Conservation (phyloP, 106 monocot species). For the Xerophyta viscosa region DNA sequence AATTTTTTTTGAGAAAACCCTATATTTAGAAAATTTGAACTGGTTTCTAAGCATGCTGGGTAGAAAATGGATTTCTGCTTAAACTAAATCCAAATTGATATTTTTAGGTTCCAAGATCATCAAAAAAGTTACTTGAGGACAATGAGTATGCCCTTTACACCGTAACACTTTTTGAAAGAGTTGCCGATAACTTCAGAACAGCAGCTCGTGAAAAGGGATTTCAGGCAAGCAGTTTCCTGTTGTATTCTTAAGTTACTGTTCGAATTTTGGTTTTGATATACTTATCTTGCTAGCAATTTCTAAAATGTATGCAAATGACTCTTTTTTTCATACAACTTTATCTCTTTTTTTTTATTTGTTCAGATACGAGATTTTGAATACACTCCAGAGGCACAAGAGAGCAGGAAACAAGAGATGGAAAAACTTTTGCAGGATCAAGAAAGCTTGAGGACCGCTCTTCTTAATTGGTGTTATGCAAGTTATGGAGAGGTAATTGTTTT, state of each 20-base stretch:
- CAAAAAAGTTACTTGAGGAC: constrained; percentile 86
- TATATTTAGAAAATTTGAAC: too few species aligned
- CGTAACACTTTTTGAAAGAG: constrained; percentile 70
- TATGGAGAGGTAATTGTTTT: constrained; percentile 71
- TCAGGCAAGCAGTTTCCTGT: constrained; percentile 58
- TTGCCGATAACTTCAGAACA: constrained; percentile 77
- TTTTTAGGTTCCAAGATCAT: constrained; percentile 83
- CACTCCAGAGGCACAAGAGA: constrained; percentile 78
- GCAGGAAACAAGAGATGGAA: constrained; percentile 68
- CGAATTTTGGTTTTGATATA: neutral
- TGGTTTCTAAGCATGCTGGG: too few species aligned
- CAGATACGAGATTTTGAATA: constrained; percentile 95
- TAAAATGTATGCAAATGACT: neutral
- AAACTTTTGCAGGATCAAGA: constrained; percentile 84
- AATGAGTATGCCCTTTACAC: constrained; percentile 96
- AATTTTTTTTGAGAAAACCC: too few species aligned
- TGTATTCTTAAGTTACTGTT: neutral
- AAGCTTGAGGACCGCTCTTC: constrained; percentile 61
- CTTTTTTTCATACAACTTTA: neutral
- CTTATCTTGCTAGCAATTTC: neutral
- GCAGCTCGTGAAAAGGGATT: constrained; percentile 88
- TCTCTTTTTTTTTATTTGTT: neutral
- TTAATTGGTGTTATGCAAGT: constrained; percentile 96
- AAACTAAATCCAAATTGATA: too few species aligned
- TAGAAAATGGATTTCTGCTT: too few species aligned